Evolutionary conservation across 2,329 filamentous ascomycete species (phyloP).

Genomic region (Aspergillus puulaauensis): DNA sequence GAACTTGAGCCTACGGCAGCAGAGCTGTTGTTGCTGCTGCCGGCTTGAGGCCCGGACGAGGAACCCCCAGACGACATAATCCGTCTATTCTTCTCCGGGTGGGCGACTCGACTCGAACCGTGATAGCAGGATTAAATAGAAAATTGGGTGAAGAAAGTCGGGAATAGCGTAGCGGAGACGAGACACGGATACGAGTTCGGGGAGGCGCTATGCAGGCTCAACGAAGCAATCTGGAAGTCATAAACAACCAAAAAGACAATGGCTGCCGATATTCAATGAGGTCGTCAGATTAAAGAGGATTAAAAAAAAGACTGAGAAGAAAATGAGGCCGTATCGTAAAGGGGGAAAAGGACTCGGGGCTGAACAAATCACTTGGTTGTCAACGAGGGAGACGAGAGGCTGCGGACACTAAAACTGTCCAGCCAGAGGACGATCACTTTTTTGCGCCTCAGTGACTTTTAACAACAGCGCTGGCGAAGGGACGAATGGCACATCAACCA

Average conservation of each 20-base stretch:
- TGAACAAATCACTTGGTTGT: conserved; percentile 2
- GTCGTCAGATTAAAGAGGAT: background rate
- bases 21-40: conserved; percentile 23
- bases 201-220: conserved; percentile 12
- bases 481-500: background rate
- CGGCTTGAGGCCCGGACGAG: conserved; percentile 21
- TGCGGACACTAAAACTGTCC: conserved; percentile 3
- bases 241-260: conserved; percentile 1
- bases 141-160: background rate
- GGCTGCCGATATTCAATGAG: background rate
- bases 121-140: background rate
- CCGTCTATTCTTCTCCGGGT: background rate
- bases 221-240: conserved; percentile 16
- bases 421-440: conserved; percentile 6
- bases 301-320: background rate
- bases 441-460: background rate
- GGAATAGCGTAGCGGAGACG: background rate
- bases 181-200: conserved; percentile 13
- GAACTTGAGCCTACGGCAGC: conserved; percentile 24
- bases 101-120: background rate
- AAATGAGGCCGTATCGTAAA: background rate
- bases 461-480: background rate
- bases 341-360: background rate
- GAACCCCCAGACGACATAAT: conserved; percentile 29
- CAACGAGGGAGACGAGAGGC: conserved; percentile 1